Base-by-base conservation (phyloP, 2,329 filamentous ascomycete species). In the Fusarium hostae region DNA sequence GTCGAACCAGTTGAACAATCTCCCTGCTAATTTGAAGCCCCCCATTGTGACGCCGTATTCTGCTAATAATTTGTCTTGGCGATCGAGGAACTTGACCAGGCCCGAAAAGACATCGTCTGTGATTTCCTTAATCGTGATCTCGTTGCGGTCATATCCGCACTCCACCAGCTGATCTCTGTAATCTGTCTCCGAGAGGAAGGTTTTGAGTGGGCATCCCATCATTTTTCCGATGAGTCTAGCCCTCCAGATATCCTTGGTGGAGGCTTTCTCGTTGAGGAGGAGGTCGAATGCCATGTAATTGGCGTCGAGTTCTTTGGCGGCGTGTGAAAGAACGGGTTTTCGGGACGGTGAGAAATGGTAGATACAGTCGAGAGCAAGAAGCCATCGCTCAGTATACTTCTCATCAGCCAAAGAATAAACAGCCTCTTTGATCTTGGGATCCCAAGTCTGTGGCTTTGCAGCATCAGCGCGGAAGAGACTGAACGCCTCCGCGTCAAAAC, bases 341-440 rank as follows among this genome's bases (percentile, higher is more conserved):
- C 87, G 79, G 1, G 86, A 88, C 0, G 87, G 88, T 0, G 79
- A 80, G 72, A 89, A 89, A 74, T 89, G 87, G 59, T 90, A 89
- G 9, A 88, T 75, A 5, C 86, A 86, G 73, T 89, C 88, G 2
- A 89, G 80, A 0, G 84, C 87, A 2, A 89, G 80, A 1, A 89
- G 78, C 86, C 86, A 89, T n/a, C 76, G 72, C 54, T 86, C 77
- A 0, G 59, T 59, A 8, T 77, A 76, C 5, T 41, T 55, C 32
- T 74, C 70, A 37, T 77, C 72, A 1, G 69, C 67, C 20, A 82
- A 32, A 4, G 73, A 72, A 13, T 75, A 62, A 12, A 82, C 72
- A 4, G 79, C 75, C 2, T 70, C 50, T 4, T 57, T 51, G 2
- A 81, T 70, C 1, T 54, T 51, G 4, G 66, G 39, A 6, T 64